phyloP scores from a whole-genome alignment of 176 grass and related monocot genomes.

The Panicum miliaceum region DNA sequence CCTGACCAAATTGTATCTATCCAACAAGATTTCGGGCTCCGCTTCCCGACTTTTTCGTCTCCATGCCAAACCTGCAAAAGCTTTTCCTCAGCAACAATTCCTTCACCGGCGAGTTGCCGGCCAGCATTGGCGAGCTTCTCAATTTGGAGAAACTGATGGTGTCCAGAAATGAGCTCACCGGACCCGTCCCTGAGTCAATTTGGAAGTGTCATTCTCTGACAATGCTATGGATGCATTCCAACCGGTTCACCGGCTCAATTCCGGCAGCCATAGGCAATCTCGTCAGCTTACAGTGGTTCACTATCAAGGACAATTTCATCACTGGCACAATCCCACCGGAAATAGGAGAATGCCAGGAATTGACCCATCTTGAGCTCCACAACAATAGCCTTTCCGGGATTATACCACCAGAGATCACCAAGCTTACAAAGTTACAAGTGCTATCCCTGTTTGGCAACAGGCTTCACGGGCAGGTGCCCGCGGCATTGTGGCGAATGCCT shows the following conservation, averaged over 20 bases:
- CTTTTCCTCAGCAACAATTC: conserved; percentile 52
- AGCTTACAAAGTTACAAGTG: conserved; percentile 27
- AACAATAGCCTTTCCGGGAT: conserved; percentile 51
- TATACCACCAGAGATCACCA: conserved; percentile 48
- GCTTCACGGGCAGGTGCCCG: conserved; percentile 48
- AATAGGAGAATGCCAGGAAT: conserved; percentile 42
- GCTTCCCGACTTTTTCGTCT: conserved; percentile 54
- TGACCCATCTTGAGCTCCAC: conserved; percentile 40
- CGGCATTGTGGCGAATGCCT: conserved; percentile 47
- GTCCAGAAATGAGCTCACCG: conserved; percentile 40
- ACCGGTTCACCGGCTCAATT: conserved; percentile 48
- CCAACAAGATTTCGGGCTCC: conserved; percentile 48
- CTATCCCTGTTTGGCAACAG: conserved; percentile 53
- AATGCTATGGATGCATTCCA: conserved; percentile 34
- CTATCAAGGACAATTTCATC: conserved; percentile 28
- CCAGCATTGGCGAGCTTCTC: conserved; percentile 46
- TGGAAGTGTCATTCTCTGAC: conserved; percentile 42
- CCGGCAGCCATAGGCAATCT: conserved; percentile 50
- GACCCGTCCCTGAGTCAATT: conserved; percentile 48
- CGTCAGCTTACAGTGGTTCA: conserved; percentile 37
- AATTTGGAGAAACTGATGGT: conserved; percentile 36
- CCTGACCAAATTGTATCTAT: conserved; percentile 43
- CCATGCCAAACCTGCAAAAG: conserved; percentile 26
- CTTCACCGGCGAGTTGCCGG: conserved; percentile 51
- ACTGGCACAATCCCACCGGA: conserved; percentile 23